phyloP scores from a whole-genome alignment of 306 rosid genomes.

The Argentina anserina region DNA sequence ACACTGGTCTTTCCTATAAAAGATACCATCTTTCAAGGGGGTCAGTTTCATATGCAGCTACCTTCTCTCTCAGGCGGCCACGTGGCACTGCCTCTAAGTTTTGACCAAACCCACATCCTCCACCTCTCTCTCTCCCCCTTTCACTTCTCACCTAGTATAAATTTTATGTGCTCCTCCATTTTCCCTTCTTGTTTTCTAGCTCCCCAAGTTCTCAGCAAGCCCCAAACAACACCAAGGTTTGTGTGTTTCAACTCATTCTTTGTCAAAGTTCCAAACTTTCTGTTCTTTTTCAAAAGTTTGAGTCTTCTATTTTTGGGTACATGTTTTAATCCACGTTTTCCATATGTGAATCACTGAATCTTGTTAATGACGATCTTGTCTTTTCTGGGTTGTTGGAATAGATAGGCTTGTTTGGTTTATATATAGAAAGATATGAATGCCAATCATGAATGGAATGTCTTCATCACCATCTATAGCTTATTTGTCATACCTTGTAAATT shows the following conservation, averaged over 20 bases:
- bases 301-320: neutral
- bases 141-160: neutral
- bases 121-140: slow-evolving; percentile 8
- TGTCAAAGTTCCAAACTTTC: slow-evolving; percentile 3
- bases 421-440: neutral
- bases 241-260: neutral
- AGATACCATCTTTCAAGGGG: slow-evolving; percentile 23
- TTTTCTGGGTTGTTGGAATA: slow-evolving; percentile 3
- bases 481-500: neutral
- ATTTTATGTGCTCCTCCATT: neutral
- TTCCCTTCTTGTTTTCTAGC: neutral
- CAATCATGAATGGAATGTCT: neutral
- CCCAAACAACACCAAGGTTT: neutral
- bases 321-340: neutral
- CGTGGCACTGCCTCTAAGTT: slow-evolving; percentile 15
- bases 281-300: neutral
- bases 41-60: slow-evolving; percentile 32
- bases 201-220: neutral
- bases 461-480: neutral
- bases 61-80: slow-evolving; percentile 27
- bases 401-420: neutral
- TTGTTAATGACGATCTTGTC: slow-evolving; percentile 9
- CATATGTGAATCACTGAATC: slow-evolving; percentile 7
- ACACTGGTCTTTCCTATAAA: neutral
- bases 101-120: slow-evolving; percentile 12